phyloP scores from a whole-genome alignment of 2,329 filamentous ascomycete species.

The Paraphoma chrysanthemicola region DNA sequence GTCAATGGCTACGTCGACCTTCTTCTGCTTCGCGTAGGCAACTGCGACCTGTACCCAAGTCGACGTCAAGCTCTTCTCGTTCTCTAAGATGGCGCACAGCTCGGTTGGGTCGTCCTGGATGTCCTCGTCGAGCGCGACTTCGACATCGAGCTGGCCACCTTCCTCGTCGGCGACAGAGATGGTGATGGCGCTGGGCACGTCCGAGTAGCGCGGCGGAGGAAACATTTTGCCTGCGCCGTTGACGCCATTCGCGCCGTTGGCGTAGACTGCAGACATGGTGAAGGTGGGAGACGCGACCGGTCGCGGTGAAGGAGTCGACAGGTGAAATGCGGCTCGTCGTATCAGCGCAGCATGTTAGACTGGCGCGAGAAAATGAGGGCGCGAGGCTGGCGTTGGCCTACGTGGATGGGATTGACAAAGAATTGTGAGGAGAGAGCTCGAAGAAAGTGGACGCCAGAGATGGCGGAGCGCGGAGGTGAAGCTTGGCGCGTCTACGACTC shows the following conservation, averaged over 20 bases:
- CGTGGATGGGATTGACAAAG: conserved; percentile 25
- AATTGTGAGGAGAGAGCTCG: conserved; percentile 17
- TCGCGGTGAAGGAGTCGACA: neutral
- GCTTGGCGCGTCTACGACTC: conserved; percentile 15
- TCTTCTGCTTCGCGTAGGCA: conserved; percentile 94
- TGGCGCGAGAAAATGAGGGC: conserved; percentile 9
- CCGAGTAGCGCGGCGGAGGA: conserved; percentile 61
- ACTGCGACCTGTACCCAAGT: conserved; percentile 99
- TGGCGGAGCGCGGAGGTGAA: conserved; percentile 18
- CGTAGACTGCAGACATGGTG: conserved; percentile 60
- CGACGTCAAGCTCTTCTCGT: conserved; percentile 86
- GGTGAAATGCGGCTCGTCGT: neutral
- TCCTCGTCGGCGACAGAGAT: conserved; percentile 68
- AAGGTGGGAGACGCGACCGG: conserved; percentile 17
- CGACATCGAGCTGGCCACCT: conserved; percentile 75
- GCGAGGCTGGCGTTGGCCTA: conserved; percentile 23
- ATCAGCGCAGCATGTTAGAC: conserved; percentile 32
- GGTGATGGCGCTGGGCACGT: conserved; percentile 69
- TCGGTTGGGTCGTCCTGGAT: conserved; percentile 93
- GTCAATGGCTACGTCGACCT: conserved; percentile 81
- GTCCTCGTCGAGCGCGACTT: conserved; percentile 84
- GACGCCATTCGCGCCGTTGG: conserved; percentile 57
- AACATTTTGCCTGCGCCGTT: conserved; percentile 53
- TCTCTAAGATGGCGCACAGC: conserved; percentile 92
- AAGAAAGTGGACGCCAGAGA: conserved; percentile 20